phyloP scores from a whole-genome alignment of 73 alveolate species.

The Symbiodinium natans region DNA sequence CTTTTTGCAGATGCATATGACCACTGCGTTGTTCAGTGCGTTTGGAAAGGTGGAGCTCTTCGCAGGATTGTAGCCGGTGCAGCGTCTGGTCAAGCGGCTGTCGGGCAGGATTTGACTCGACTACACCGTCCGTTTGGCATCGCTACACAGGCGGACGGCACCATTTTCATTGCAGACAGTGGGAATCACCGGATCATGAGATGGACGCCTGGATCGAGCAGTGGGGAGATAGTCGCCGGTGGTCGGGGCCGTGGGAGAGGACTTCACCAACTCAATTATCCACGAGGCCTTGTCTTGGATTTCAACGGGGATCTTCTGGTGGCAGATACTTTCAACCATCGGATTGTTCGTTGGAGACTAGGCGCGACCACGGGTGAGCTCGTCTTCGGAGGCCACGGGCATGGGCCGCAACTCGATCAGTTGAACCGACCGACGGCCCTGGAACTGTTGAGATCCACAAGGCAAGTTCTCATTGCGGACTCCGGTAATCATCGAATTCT shows the following conservation, averaged over 20 bases:
- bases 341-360: slow-evolving; percentile 58
- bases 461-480: slow-evolving; percentile 51
- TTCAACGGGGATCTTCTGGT: slow-evolving; percentile 43
- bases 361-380: slow-evolving; percentile 35
- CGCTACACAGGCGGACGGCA: slow-evolving; percentile 21
- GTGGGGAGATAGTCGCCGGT: slow-evolving; percentile 27
- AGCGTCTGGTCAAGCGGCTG: neutral
- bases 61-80: slow-evolving; percentile 49
- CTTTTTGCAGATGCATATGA: slow-evolving; percentile 82
- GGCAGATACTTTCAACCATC: slow-evolving; percentile 89
- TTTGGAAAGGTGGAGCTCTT: slow-evolving; percentile 39
- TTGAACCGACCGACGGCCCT: slow-evolving; percentile 76
- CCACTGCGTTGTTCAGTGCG: slow-evolving; percentile 73
- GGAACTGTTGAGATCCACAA: neutral
- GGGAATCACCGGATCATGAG: slow-evolving; percentile 66
- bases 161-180: slow-evolving; percentile 70
- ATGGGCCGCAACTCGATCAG: slow-evolving; percentile 65
- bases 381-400: slow-evolving; percentile 36
- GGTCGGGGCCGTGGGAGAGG: slow-evolving; percentile 69
- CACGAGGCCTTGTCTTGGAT: slow-evolving; percentile 26
- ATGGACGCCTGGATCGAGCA: neutral
- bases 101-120: neutral
- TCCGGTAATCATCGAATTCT: slow-evolving; percentile 64
- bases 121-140: slow-evolving; percentile 59
- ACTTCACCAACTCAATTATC: slow-evolving; percentile 42